Percentiles rank a stretch among this genome's conserved stretches.
These are phyloP conservation scores for Tolypocladium guangdongense DNA, from an alignment of 2,329 filamentous ascomycete species.

Conservation along the genomic window DNA sequence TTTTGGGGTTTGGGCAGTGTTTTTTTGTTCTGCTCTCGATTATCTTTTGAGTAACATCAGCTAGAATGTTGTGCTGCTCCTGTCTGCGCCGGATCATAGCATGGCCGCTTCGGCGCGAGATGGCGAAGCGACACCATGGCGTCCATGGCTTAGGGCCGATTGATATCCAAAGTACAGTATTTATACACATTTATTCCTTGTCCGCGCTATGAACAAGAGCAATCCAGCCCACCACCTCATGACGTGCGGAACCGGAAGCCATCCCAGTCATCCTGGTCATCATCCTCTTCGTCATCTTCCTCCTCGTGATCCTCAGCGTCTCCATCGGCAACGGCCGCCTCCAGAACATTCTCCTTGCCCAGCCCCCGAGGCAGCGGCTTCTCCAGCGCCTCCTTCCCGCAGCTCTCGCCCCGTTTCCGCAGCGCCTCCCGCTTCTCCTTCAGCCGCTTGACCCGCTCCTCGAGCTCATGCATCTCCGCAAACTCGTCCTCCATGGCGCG, in stretches of 20 bases:
- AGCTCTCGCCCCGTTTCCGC: slow-evolving; percentile 23
- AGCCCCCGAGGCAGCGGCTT: slow-evolving; percentile 6
- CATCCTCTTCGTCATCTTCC: slow-evolving; percentile 35
- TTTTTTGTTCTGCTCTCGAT: not conserved
- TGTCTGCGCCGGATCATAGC: not conserved
- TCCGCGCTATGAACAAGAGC: not conserved
- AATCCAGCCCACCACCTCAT: slow-evolving; percentile 1
- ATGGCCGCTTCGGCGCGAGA: not conserved
- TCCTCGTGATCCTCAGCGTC: slow-evolving; percentile 35
- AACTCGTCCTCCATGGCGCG: slow-evolving; percentile 66
- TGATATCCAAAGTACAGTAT: not conserved
- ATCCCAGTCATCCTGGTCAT: slow-evolving; percentile 44
- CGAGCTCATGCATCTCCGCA: slow-evolving; percentile 72
- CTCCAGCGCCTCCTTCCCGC: slow-evolving; percentile 15
- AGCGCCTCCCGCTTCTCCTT: slow-evolving; percentile 60
- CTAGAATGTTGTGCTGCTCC: not conserved
- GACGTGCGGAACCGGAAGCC: slow-evolving; percentile 39
- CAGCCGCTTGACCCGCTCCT: slow-evolving; percentile 56
- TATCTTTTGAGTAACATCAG: not conserved
- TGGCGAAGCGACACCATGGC: too few relatives aligned
- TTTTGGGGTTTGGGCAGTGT: not conserved
- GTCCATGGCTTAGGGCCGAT: not conserved
- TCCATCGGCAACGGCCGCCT: slow-evolving; percentile 16
- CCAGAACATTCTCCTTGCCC: slow-evolving; percentile 16
- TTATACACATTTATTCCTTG: not conserved